Evolutionary conservation across 2,329 filamentous ascomycete genomes (phyloP), one percentile per base, ranked within the genome.

Genomic region (Trichoderma endophyticum): DNA sequence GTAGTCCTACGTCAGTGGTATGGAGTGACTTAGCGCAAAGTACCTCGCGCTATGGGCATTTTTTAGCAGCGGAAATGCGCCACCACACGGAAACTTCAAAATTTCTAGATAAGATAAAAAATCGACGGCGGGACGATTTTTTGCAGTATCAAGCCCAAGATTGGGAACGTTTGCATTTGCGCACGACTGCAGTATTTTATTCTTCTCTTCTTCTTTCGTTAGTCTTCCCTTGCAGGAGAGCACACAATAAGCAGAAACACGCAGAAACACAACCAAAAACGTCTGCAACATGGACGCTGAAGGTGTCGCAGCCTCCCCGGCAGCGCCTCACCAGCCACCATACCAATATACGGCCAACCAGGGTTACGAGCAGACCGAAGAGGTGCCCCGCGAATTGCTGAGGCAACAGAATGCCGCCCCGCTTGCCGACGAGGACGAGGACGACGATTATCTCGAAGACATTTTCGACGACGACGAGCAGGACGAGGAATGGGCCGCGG

Each of bases 401-500:
- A 60, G 70, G 72, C 70, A 69, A 61, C 69, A 72, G n/a, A 24
- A 56, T 78, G 74, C 79, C 72, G 74, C 78, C 75, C 65, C 74
- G 77, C 39, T 77, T 75, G 66, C 76, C 76, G 66, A 34, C n/a
- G 66, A 61, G 15, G 66, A 69, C 5, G 54, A 68, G 8, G 80
- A 84, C 3, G 81, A 81, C 15, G 78, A 79, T 34, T 81, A 84
- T 68, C 73, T 83, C 12, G 81, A 84, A 63, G 84, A 85, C 51
- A 81, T 83, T 21, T 83, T 81, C 56, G 79, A 74, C 12, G 75
- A 76, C 60, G 79, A 78, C 36, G 78, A 90, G 57, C 88, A 90
- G 71, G 89, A 90, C 73, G 88, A 92, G 73, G 89, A 89, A 28
- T 89, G 88, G 77, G 82, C 87, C 21, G 84, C 90, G 63, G 84